Evolutionary conservation across 192 early-diverging fungal species (phyloP), one percentile per base, ranked within the genome.

Genomic region (Coemansia sp.): DNA sequence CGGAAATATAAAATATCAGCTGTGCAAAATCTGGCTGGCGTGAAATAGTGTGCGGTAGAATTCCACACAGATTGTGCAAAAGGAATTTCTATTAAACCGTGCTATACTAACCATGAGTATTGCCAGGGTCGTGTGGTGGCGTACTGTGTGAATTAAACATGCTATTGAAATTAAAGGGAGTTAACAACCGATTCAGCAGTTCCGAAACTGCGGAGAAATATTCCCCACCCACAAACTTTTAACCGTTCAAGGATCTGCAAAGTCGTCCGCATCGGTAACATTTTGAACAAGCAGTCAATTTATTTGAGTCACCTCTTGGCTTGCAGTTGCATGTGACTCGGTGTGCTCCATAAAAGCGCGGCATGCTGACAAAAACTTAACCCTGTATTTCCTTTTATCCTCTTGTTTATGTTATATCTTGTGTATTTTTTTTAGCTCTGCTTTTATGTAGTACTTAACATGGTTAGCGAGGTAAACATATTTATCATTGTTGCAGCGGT

Each of bases 401-500:
- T 40, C 6, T 44, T 15, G 15, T n/a, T 44, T 44, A 44, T 44
- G 15, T 15, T 44, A 34, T 44, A 44, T 44, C 40, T 44, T 44
- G 40, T 44, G 40, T 44, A 44, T n/a, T 44, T n/a, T 44, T n/a
- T 44, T 15, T 44, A 44, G 14, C 23, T 1, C 37, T 46, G 10
- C 2, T 26, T 17, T 26, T 8, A 15, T 21, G 36, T 17, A 44
- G 40, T n/a, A 10, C 4, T 5, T 44, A n/a, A 12, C 40, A 61
- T 71, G 68, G 65, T 50, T 40, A 67, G 60, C 34, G 64, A 76
- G 20, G 26, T 69, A 5, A 71, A 57, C 25, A 9, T 76, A 21
- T 71, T 77, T 38, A 70, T 71, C 14, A 36, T 60, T 6, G 60
- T 77, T 5, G 65, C 74, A 2, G 48, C 69, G 5, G 62, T 60